Evolutionary conservation across 2,329 filamentous ascomycete genomes (phyloP).

Genomic region (Phialocephala subalpina): DNA sequence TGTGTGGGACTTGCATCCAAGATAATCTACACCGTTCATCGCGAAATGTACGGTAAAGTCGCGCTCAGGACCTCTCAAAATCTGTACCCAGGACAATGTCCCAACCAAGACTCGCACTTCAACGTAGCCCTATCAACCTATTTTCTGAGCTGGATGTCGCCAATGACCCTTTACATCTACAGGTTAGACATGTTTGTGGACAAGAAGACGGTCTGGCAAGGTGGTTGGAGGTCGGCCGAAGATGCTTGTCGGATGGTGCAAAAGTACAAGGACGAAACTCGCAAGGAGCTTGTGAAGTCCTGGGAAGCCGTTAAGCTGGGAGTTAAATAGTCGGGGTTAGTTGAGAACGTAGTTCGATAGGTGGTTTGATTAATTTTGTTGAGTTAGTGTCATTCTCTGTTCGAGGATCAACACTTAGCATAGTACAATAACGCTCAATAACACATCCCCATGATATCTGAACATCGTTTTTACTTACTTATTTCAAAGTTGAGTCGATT

Average conservation of each 20-base stretch:
- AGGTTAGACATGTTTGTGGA: background rate
- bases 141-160: background rate
- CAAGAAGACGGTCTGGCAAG: background rate
- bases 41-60: background rate
- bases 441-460: too few species aligned
- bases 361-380: background rate
- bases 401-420: too few species aligned
- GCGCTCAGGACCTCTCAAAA: background rate
- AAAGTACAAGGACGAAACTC: background rate
- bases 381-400: background rate
- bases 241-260: background rate
- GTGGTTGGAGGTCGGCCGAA: background rate
- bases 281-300: background rate
- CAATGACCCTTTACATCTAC: background rate
- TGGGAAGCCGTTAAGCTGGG: background rate
- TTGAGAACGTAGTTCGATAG: background rate
- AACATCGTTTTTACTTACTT: too few species aligned
- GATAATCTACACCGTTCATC: background rate
- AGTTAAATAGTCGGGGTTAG: background rate
- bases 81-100: background rate
- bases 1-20: background rate
- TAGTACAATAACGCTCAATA: too few species aligned
- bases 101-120: background rate
- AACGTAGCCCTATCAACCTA: background rate
- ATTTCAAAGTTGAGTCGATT: too few species aligned